Conservation (phyloP, 1,139 yeast genomes). For the Sugiyamaella japonica region DNA sequence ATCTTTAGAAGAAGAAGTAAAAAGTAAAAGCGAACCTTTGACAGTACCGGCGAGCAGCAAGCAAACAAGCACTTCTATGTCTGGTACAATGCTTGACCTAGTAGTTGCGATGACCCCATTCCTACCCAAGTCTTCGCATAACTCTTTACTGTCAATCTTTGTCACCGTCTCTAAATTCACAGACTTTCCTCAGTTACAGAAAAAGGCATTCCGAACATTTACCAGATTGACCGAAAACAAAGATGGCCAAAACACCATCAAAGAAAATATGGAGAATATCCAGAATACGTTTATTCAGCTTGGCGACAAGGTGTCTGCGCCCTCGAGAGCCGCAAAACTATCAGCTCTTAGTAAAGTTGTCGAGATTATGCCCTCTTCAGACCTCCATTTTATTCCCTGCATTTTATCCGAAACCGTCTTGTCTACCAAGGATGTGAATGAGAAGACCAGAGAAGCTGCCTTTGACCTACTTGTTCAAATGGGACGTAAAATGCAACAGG, state of each 20-base stretch:
- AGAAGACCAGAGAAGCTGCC: slow-evolving; percentile 82
- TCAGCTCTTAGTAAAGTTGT: slow-evolving; percentile 63
- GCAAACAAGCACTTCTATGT: slow-evolving; percentile 47
- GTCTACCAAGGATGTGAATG: slow-evolving; percentile 91
- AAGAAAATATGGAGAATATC: slow-evolving; percentile 55
- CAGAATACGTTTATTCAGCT: slow-evolving; percentile 60
- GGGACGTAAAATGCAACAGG: slow-evolving; percentile 73
- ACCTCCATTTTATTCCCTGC: slow-evolving; percentile 76
- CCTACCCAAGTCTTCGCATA: slow-evolving; percentile 68
- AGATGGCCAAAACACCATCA: slow-evolving; percentile 54
- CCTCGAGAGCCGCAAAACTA: slow-evolving; percentile 82
- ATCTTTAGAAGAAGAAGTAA: slow-evolving; percentile 64
- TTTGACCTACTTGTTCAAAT: slow-evolving; percentile 73
- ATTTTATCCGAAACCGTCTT: slow-evolving; percentile 84
- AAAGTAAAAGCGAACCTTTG: slow-evolving; percentile 28
- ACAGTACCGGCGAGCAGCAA: slow-evolving; percentile 33
- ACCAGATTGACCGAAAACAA: slow-evolving; percentile 69
- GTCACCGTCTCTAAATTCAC: slow-evolving; percentile 60
- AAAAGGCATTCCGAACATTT: slow-evolving; percentile 83
- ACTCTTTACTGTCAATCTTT: slow-evolving; percentile 76
- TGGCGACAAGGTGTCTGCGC: slow-evolving; percentile 59
- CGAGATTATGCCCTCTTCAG: slow-evolving; percentile 58
- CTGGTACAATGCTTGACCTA: slow-evolving; percentile 88
- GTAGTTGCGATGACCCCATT: slow-evolving; percentile 84
- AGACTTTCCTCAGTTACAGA: slow-evolving; percentile 71